These are phyloP conservation scores for Pharus latifolius DNA, from an alignment of 176 grass and related monocot genomes.

Conservation along the genomic window DNA sequence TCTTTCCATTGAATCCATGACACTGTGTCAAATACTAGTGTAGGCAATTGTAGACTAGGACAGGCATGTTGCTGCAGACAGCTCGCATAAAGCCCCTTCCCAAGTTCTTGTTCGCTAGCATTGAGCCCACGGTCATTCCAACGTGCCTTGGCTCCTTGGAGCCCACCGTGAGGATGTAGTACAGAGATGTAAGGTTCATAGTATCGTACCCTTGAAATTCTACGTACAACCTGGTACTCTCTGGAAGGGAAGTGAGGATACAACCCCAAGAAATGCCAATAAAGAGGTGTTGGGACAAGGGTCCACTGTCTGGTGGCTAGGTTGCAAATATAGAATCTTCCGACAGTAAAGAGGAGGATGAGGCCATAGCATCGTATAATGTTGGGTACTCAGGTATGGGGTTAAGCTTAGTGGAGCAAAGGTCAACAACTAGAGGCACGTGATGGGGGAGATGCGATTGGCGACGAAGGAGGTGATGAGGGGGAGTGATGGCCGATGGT, in stretches of 20 bases:
- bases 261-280: background rate
- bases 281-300: background rate
- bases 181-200: background rate
- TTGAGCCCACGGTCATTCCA: background rate
- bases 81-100: background rate
- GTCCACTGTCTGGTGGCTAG: background rate
- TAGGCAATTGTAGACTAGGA: background rate
- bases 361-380: background rate
- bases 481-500: too few relatives aligned
- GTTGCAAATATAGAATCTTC: background rate
- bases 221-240: background rate
- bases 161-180: background rate
- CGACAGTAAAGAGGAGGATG: background rate
- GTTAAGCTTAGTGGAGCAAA: too few relatives aligned
- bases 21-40: background rate
- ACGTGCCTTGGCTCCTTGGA: background rate
- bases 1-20: too few relatives aligned
- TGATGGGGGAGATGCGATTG: too few relatives aligned
- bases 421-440: too few relatives aligned
- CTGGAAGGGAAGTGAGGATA: background rate
- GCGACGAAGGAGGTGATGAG: too few relatives aligned
- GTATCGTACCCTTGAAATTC: background rate
- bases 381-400: too few relatives aligned
- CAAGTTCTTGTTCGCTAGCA: background rate
- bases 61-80: background rate